Conservation (phyloP, 495 filamentous ascomycete genomes). For the Tuber umbilicatum region DNA sequence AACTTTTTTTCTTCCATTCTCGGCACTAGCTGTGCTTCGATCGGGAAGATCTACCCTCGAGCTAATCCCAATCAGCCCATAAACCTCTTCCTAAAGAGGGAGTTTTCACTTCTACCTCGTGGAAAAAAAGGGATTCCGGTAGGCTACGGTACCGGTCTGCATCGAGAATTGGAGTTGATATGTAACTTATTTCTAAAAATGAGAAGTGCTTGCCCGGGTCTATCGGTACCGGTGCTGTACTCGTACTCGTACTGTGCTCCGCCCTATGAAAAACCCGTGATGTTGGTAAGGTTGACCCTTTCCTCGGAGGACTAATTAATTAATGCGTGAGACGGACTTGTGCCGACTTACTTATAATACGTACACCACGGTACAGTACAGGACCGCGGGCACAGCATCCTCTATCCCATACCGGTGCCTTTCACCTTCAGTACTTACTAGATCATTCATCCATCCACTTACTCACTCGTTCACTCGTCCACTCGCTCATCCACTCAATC, state of each 20-base stretch:
- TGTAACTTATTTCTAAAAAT: background rate
- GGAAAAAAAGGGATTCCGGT: too few species aligned
- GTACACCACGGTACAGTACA: background rate
- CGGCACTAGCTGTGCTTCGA: background rate
- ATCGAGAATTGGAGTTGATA: background rate
- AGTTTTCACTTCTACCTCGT: background rate
- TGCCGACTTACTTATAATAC: background rate
- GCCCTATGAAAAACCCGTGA: background rate
- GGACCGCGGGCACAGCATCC: background rate
- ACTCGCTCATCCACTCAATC: background rate
- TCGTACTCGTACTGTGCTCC: background rate
- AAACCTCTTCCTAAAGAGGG: background rate
- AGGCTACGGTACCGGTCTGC: background rate
- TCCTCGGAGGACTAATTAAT: background rate
- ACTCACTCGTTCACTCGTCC: background rate
- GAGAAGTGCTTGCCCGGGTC: background rate
- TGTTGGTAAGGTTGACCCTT: background rate
- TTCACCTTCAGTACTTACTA: background rate
- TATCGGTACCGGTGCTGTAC: background rate
- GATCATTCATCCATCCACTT: background rate
- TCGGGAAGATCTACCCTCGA: background rate
- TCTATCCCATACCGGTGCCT: background rate
- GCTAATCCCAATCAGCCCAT: background rate
- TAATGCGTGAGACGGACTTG: background rate
- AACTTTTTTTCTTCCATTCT: background rate